Conservation (phyloP, 2,329 filamentous ascomycete species). For the Blastomyces silverae region DNA sequence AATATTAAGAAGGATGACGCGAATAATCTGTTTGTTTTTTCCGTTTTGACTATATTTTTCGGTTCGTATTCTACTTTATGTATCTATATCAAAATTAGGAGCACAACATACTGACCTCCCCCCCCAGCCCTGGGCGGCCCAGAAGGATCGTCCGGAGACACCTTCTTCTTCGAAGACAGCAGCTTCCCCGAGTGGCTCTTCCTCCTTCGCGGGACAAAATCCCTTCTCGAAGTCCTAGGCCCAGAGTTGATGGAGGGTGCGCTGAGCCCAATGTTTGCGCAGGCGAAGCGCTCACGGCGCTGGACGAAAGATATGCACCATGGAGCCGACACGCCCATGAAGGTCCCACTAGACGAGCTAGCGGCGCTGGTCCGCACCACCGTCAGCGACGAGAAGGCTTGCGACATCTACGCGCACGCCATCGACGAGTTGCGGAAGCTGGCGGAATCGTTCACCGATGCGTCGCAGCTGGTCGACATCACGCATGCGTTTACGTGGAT, state of each 20-base stretch:
- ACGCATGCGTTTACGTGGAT: not conserved
- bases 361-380: not conserved
- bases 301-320: not conserved
- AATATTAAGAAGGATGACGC: not conserved
- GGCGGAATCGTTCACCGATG: not conserved
- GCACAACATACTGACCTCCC: too few species aligned
- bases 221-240: not conserved
- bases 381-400: not conserved
- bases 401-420: not conserved
- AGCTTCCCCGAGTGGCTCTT: not conserved
- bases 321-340: not conserved
- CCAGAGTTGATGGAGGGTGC: not conserved
- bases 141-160: not conserved
- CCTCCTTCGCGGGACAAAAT: not conserved
- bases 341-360: not conserved
- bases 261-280: not conserved
- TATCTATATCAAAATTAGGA: not conserved
- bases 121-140: not conserved
- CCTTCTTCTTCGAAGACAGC: not conserved
- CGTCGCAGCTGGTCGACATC: not conserved
- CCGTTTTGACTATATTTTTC: not conserved
- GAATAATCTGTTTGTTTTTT: not conserved
- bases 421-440: not conserved
- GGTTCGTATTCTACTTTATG: not conserved
- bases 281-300: not conserved